A percentile compares a stretch with the other conserved stretches of the same genome.
These are phyloP conservation scores for Peribolospora kevripleyi DNA, from an alignment of 768 basidiomycete species.

Conservation along the genomic window DNA sequence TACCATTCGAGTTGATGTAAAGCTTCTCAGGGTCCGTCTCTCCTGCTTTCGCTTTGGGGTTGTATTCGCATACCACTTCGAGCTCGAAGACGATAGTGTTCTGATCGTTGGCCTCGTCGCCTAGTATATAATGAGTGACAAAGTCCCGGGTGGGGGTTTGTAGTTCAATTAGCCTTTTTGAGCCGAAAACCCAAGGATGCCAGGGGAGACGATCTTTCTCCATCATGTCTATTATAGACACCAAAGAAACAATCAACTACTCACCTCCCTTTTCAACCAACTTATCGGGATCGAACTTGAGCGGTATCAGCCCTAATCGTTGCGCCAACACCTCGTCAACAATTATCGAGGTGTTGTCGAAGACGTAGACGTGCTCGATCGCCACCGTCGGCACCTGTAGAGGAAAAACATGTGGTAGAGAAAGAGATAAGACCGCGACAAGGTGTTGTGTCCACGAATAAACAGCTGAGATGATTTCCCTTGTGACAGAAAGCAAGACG, in stretches of 20 bases:
- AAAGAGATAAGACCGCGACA: background rate
- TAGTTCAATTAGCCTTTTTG: background rate
- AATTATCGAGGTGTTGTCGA: conserved; percentile 83
- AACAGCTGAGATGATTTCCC: background rate
- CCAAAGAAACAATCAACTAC: conserved; percentile 1
- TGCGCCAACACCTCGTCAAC: conserved; percentile 84
- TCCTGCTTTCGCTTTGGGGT: conserved; percentile 29
- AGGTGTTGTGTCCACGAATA: background rate
- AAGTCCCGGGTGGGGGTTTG: background rate
- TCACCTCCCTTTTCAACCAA: conserved; percentile 25
- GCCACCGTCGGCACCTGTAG: conserved; percentile 66
- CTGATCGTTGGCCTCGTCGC: conserved; percentile 45
- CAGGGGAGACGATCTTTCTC: no score
- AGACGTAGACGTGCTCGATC: conserved; percentile 73
- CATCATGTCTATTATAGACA: background rate
- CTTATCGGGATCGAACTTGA: conserved; percentile 57
- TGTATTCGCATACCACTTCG: conserved; percentile 33
- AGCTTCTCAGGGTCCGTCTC: conserved; percentile 37
- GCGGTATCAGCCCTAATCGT: conserved; percentile 70
- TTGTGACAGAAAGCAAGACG: background rate
- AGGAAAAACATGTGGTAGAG: background rate
- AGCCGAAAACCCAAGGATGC: no score
- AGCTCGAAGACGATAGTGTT: conserved; percentile 79
- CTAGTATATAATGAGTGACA: conserved; percentile 7
- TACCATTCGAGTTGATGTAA: conserved; percentile 44